phyloP scores from a whole-genome alignment of 805 yeast genomes.

The Suhomyces vadensis region DNA sequence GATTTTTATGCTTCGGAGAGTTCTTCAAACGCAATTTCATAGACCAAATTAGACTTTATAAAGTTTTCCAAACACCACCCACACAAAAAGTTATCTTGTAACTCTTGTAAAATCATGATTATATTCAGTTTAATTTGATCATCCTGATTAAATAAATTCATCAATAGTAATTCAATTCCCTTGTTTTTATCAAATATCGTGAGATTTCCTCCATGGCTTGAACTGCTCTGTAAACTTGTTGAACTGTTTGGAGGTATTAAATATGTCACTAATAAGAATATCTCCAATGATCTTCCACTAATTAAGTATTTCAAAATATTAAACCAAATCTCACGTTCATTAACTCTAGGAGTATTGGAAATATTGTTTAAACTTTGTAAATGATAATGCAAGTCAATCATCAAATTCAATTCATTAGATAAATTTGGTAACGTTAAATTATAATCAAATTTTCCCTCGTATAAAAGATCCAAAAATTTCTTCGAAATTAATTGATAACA shows the following conservation, averaged over 20 bases:
- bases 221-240: constrained; percentile 37
- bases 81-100: constrained; percentile 44
- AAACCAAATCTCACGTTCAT: constrained; percentile 42
- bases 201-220: constrained; percentile 40
- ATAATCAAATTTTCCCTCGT: constrained; percentile 32
- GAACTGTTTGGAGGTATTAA: constrained; percentile 43
- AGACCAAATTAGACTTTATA: constrained; percentile 37
- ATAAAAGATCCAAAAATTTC: constrained; percentile 36
- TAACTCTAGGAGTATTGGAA: constrained; percentile 16
- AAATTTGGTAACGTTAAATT: constrained; percentile 36
- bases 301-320: constrained; percentile 43
- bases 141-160: constrained; percentile 44
- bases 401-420: constrained; percentile 41
- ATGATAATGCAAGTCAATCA: constrained; percentile 45
- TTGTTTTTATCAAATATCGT: constrained; percentile 46
- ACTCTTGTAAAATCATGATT: constrained; percentile 44
- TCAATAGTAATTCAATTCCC: constrained; percentile 42
- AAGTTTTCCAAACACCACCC: constrained; percentile 46
- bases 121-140: constrained; percentile 40
- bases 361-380: constrained; percentile 36
- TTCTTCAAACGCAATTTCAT: constrained; percentile 42
- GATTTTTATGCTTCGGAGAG: background rate
- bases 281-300: constrained; percentile 42
- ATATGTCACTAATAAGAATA: constrained; percentile 40
- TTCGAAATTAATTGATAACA: constrained; percentile 41